These are phyloP conservation scores for Paraleonurus japonicus DNA, from an alignment of 257 asterid genomes.

Conservation along the genomic window DNA sequence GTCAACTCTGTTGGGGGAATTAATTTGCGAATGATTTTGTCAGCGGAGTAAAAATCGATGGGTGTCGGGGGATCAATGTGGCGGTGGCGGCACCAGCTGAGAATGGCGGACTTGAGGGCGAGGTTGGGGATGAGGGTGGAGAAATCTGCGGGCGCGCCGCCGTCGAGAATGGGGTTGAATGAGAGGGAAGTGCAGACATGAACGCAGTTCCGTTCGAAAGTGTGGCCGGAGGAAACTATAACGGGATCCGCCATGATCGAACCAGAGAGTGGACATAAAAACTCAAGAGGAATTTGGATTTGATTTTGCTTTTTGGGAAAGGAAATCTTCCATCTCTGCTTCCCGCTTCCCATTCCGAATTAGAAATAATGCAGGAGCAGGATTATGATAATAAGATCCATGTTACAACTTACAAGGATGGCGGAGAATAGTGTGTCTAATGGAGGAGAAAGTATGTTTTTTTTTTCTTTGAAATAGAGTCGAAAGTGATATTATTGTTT, in stretches of 20 bases:
- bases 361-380: not conserved
- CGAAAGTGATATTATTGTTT: too few relatives aligned
- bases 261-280: constrained; percentile 71
- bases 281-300: constrained; percentile 49
- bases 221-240: constrained; percentile 78
- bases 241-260: constrained; percentile 91
- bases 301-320: constrained; percentile 37
- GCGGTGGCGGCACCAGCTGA: constrained; percentile 61
- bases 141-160: constrained; percentile 57
- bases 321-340: constrained; percentile 68
- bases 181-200: constrained; percentile 67
- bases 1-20: constrained; percentile 26
- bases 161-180: constrained; percentile 54
- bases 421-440: too few relatives aligned
- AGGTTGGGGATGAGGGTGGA: constrained; percentile 78
- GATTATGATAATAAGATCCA: constrained; percentile 9
- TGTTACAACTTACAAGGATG: too few relatives aligned
- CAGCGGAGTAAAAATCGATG: constrained; percentile 56
- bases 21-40: constrained; percentile 47
- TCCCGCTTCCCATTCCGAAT: constrained; percentile 40
- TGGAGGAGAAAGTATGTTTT: not conserved
- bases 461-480: too few relatives aligned
- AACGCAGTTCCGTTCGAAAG: constrained; percentile 79
- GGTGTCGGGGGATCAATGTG: constrained; percentile 56
- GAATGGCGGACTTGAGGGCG: constrained; percentile 75